Evolutionary conservation across 73 alveolate species (phyloP), one percentile per base, ranked within the genome.

Genomic region (Halteria grandinella): DNA sequence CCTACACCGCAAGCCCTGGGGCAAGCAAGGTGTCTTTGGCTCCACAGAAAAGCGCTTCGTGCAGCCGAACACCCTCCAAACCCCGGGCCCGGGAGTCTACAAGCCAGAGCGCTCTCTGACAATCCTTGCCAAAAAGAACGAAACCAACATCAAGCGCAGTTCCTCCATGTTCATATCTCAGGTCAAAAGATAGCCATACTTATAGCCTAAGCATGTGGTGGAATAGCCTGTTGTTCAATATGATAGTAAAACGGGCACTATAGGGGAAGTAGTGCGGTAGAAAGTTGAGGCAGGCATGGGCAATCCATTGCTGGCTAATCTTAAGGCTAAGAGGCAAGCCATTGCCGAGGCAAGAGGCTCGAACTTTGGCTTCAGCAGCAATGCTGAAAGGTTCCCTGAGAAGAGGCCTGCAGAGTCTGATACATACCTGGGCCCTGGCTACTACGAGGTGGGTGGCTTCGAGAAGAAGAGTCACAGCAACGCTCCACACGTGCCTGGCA

Each of bases 1-100:
- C n/a, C 23, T 87, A 17, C 33, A 81, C 41, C 72, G 75, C 23
- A 87, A 87, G 57, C 77, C 84, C 10, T 81, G 89, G 92, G 95
- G 95, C 3, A 87, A 75, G 54, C 66, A 87, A 50, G 95, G 95
- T 4, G 95, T 87, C 6, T 87, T 87, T 74, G 95, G 95, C 14
- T 34, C 90, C 32, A 83, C 93, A n/a, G 95, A 88, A 55, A 73
- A 73, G 71, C 73, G 95, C 29, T 88, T 88, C 47, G 90, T 74
- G 17, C 18, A 63, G n/a, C 49, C 52, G 0, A 39, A 74, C 33
- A 45, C 58, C n/a, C 44, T 74, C 4, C 45, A 28, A 15, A 83
- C 86, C 18, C 95, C 95, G 0, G 93, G 92, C 14, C 95, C 95
- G 3, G 95, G 95, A 15, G 34, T 34, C 15, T 88, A 88, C 54